These are phyloP conservation scores for Microbotryum violaceum DNA, from an alignment of 1,284 basidiomycete genomes.

Conservation along the genomic window DNA sequence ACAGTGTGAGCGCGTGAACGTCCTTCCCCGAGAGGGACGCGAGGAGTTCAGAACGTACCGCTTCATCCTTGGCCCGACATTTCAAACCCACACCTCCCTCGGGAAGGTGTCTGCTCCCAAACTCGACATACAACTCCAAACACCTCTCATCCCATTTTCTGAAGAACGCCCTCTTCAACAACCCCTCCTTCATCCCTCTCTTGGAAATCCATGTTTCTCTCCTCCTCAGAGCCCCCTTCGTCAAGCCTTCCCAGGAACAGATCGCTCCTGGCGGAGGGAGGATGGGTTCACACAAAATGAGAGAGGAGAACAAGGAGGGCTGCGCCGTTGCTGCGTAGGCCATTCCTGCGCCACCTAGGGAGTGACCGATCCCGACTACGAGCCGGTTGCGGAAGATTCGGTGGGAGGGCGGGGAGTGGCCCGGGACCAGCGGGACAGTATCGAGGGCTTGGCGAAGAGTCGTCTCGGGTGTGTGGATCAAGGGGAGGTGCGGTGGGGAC, in stretches of 20 bases:
- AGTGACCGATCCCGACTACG: slow-evolving; percentile 67
- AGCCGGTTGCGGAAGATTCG: slow-evolving; percentile 29
- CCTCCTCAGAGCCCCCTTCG: slow-evolving; percentile 26
- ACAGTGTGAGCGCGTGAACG: background rate
- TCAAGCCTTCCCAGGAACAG: slow-evolving; percentile 34
- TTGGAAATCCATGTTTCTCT: slow-evolving; percentile 41
- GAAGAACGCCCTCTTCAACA: slow-evolving; percentile 60
- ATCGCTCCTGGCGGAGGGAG: slow-evolving; percentile 43
- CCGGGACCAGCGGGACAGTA: background rate
- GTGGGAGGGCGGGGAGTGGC: slow-evolving; percentile 36
- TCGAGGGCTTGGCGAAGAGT: slow-evolving; percentile 12
- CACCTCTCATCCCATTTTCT: slow-evolving; percentile 61
- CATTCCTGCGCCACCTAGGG: slow-evolving; percentile 58
- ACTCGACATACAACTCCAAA: slow-evolving; percentile 55
- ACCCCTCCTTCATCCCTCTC: slow-evolving; percentile 53
- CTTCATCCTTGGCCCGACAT: slow-evolving; percentile 16
- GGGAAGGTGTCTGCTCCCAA: slow-evolving; percentile 8
- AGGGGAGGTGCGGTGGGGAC: background rate
- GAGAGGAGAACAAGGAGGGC: slow-evolving; percentile 61
- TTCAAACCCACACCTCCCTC: slow-evolving; percentile 17
- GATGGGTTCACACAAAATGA: slow-evolving; percentile 75
- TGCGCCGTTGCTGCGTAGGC: slow-evolving; percentile 42
- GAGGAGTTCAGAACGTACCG: slow-evolving; percentile 7
- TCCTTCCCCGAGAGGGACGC: no score
- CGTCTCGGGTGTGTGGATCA: background rate